Conservation (phyloP, 2,329 filamentous ascomycete species). For the Clonostachys rhizophaga region DNA sequence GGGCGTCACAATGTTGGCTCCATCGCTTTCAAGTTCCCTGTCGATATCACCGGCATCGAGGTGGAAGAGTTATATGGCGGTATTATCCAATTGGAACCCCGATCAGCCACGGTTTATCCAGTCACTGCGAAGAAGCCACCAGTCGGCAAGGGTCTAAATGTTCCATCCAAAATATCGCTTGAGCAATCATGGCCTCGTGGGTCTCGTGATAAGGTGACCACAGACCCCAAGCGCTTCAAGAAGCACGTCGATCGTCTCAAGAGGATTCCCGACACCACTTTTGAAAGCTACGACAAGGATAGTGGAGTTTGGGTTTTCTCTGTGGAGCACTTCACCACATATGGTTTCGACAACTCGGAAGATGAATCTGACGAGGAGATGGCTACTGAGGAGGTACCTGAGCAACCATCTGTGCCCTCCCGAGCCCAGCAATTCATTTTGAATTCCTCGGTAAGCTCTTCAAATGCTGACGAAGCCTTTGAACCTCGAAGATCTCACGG, state of each 20-base stretch:
- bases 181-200: constrained; percentile 87
- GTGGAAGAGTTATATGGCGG: constrained; percentile 74
- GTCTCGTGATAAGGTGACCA: constrained; percentile 49
- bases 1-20: constrained; percentile 78
- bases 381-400: constrained; percentile 13
- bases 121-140: constrained; percentile 73
- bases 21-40: constrained; percentile 75
- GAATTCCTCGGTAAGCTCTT: constrained; percentile 13
- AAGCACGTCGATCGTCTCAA: constrained; percentile 83
- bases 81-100: constrained; percentile 71
- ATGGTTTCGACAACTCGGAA: constrained; percentile 78
- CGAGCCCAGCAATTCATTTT: constrained; percentile 19
- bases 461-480: constrained; percentile 51
- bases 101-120: constrained; percentile 85
- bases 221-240: constrained; percentile 56
- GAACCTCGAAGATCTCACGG: constrained; percentile 45
- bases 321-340: constrained; percentile 96
- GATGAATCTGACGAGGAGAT: constrained; percentile 60
- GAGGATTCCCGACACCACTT: constrained; percentile 74
- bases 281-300: constrained; percentile 72
- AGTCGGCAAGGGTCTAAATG: constrained; percentile 84
- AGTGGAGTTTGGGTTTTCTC: constrained; percentile 87
- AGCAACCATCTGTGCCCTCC: constrained; percentile 5
- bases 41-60: constrained; percentile 77
- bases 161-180: constrained; percentile 81